Base-by-base conservation (phyloP, 495 filamentous ascomycete species). In the Penicillium coprophilum region DNA sequence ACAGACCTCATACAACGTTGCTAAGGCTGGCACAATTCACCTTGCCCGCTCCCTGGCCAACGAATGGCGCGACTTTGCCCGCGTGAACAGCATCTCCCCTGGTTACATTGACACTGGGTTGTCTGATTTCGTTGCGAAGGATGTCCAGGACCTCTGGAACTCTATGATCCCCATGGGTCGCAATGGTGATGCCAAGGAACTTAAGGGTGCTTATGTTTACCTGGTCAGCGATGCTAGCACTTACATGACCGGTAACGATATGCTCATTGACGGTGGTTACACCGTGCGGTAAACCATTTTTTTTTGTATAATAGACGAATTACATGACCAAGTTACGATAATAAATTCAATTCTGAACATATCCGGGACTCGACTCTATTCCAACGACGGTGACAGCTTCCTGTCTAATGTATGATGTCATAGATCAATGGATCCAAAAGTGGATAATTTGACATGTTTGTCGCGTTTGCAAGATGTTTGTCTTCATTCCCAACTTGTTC, bases 161-260 rank as follows among this genome's bases (percentile, higher is more conserved):
- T 73, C 69, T 0, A 91, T 91, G 88, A 91, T 90, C 46, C 88
- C 89, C 4, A 80, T 92, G 78, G 86, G 85, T 20, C 80, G 89
- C 17, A 77, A 88, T 46, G 89, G 88, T 31, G 73, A 87, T 24
- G 87, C 88, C 0, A 89, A 90, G 79, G 89, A 93, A 81, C 68
- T 93, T 36, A 93, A 93, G 83, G 89, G 86, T 6, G 87, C 87
- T 6, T 93, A 91, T 69, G 85, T 91, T 7, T 93, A 91, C 67
- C 69, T 93, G 58, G 77, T 79, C 56, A 85, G 80, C 60, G 87
- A 93, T 71, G 89, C 89, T 8, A 85, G 84, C 69, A 85, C 86
- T 39, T 96, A 92, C 71, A 96, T 86, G 17, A 97, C 91, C 2
- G 93, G 91, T 7, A 75, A 74, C 7, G 90, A 95, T 73, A 72